These are phyloP conservation scores for Hypomyces perniciosus DNA, from an alignment of 2,329 filamentous ascomycete genomes.

Conservation along the genomic window DNA sequence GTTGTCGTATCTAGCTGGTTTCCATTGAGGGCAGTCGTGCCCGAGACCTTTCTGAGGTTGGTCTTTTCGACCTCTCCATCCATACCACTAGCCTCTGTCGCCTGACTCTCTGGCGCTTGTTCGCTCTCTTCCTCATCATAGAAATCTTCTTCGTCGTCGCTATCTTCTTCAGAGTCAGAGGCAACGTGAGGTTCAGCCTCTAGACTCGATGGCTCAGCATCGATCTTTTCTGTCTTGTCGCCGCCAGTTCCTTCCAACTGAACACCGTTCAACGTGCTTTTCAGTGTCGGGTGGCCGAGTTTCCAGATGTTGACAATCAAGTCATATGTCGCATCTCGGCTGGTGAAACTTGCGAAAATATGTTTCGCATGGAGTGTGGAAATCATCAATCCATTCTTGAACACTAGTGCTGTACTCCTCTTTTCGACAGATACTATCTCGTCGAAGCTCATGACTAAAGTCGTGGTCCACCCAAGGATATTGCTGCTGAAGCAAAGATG, in stretches of 20 bases:
- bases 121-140: conserved; percentile 77
- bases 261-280: conserved; percentile 86
- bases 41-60: conserved; percentile 67
- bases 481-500: conserved; percentile 99
- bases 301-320: conserved; percentile 98
- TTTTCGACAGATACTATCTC: conserved; percentile 97
- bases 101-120: conserved; percentile 58
- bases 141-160: conserved; percentile 64
- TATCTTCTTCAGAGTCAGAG: conserved; percentile 54
- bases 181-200: conserved; percentile 43
- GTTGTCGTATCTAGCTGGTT: conserved; percentile 42
- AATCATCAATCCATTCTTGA: conserved; percentile 96
- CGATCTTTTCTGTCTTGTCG: conserved; percentile 85
- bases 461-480: conserved; percentile 96
- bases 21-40: conserved; percentile 38
- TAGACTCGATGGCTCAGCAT: conserved; percentile 36
- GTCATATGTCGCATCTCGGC: conserved; percentile 92
- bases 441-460: conserved; percentile 95
- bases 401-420: conserved; percentile 88
- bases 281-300: conserved; percentile 84
- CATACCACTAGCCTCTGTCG: conserved; percentile 33
- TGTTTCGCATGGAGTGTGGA: conserved; percentile 93
- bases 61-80: conserved; percentile 56
- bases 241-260: conserved; percentile 73
- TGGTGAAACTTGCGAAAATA: conserved; percentile 91